Evolutionary conservation across 2,329 filamentous ascomycete species (phyloP).

Genomic region (Pseudocercospora musae): DNA sequence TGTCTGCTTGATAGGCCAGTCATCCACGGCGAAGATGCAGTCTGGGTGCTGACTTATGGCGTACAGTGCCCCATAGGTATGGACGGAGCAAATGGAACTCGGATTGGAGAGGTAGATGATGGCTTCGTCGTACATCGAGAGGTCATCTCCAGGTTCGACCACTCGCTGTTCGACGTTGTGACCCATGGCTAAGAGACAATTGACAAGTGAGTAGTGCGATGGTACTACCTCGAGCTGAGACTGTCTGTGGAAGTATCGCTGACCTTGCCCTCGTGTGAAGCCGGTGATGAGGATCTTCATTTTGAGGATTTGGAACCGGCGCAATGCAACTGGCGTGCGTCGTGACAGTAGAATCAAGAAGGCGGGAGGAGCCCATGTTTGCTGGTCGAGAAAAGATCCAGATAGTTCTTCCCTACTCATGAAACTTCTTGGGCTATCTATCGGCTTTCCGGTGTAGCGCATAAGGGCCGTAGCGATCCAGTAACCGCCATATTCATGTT

Average conservation of each 20-base stretch:
- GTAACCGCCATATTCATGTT: not conserved
- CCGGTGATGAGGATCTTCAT: slow-evolving; percentile 10
- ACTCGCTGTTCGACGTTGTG: slow-evolving; percentile 4
- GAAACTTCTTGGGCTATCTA: not conserved
- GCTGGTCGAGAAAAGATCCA: not conserved
- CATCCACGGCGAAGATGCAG: slow-evolving; percentile 9
- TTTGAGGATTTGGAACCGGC: not conserved
- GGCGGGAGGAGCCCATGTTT: not conserved
- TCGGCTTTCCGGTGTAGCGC: not conserved
- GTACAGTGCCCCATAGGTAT: slow-evolving; percentile 1
- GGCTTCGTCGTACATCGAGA: slow-evolving; percentile 3
- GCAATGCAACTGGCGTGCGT: not conserved
- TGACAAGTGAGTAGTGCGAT: slow-evolving; percentile 8
- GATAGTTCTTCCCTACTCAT: not conserved
- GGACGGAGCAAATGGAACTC: not conserved
- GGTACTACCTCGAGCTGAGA: slow-evolving; percentile 5
- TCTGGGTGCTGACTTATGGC: slow-evolving; percentile 3
- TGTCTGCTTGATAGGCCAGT: slow-evolving; percentile 1
- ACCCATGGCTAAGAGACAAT: slow-evolving; percentile 7
- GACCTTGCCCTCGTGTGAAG: slow-evolving; percentile 4
- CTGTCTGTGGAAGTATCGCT: slow-evolving; percentile 2
- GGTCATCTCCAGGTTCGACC: not conserved
- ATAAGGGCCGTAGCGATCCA: not conserved
- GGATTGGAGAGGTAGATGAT: slow-evolving; percentile 5
- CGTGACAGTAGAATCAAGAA: not conserved